Evolutionary conservation across 1,284 basidiomycete genomes (phyloP).

Genomic region (Lentinus polychrous): DNA sequence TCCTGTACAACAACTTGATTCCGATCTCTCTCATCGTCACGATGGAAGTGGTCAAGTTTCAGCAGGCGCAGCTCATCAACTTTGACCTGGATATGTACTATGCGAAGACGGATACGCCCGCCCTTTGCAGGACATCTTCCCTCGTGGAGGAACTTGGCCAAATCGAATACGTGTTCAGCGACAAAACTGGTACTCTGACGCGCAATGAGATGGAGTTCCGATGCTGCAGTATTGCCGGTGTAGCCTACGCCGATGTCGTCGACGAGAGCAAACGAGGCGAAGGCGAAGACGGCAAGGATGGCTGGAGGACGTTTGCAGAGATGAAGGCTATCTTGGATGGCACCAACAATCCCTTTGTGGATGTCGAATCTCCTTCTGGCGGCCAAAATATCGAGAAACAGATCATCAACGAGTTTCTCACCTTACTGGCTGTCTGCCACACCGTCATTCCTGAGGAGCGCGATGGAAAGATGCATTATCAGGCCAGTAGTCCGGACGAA

Average conservation of each 20-base stretch:
- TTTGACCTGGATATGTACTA: slow-evolving; percentile 97
- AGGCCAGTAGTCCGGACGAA: slow-evolving; percentile 98
- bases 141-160: slow-evolving; percentile 98
- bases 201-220: slow-evolving; percentile 99
- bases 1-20: slow-evolving; percentile 98
- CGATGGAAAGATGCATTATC: slow-evolving; percentile 82
- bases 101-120: slow-evolving; percentile 89
- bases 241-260: slow-evolving; percentile 84
- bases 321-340: slow-evolving; percentile 51
- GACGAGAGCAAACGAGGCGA: slow-evolving; percentile 74
- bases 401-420: slow-evolving; percentile 81
- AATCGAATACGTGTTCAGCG: slow-evolving; percentile 98
- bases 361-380: slow-evolving; percentile 34
- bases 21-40: slow-evolving; percentile 99
- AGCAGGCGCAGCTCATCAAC: slow-evolving; percentile 96
- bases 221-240: slow-evolving; percentile 85
- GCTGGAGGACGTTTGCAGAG: slow-evolving; percentile 74
- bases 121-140: slow-evolving; percentile 93
- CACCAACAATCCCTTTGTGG: slow-evolving; percentile 48
- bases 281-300: slow-evolving; percentile 57
- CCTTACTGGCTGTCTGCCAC: slow-evolving; percentile 92
- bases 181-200: slow-evolving; percentile 97
- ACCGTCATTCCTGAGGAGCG: slow-evolving; percentile 96
- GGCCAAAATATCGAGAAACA: slow-evolving; percentile 34
- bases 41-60: slow-evolving; percentile 99